A percentile compares a stretch with the other conserved stretches of the same genome.
phyloP scores from a whole-genome alignment of 2,329 filamentous ascomycete species.

The Penicillium sp. region DNA sequence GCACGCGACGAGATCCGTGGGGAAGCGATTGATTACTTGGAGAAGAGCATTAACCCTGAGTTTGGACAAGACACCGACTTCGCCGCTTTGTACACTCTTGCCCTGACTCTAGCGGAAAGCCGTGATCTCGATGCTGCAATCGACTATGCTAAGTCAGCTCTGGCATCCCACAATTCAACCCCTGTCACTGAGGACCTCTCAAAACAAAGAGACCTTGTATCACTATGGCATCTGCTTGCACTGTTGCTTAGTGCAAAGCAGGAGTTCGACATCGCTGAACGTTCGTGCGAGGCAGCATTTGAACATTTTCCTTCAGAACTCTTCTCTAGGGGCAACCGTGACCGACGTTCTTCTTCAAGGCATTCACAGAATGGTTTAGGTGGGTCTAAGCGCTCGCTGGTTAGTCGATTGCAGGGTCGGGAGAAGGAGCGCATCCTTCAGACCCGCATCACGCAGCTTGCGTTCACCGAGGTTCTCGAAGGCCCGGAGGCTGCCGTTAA shows the following conservation, averaged over 20 bases:
- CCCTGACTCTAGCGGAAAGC: slow-evolving; percentile 83
- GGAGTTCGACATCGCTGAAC: slow-evolving; percentile 76
- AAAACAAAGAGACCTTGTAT: slow-evolving; percentile 59
- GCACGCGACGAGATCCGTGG: slow-evolving; percentile 71
- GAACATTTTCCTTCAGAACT: slow-evolving; percentile 78
- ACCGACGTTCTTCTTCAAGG: slow-evolving; percentile 40
- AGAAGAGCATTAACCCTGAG: slow-evolving; percentile 69
- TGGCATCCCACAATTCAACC: slow-evolving; percentile 55
- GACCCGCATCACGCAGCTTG: slow-evolving; percentile 91
- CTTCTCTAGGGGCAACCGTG: slow-evolving; percentile 60
- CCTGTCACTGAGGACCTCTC: slow-evolving; percentile 30
- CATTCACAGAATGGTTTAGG: slow-evolving; percentile 24
- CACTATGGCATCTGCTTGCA: slow-evolving; percentile 88
- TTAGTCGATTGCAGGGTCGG: slow-evolving; percentile 77
- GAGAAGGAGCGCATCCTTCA: slow-evolving; percentile 90
- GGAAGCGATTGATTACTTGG: slow-evolving; percentile 74
- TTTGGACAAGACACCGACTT: slow-evolving; percentile 67
- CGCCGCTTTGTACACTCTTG: slow-evolving; percentile 76
- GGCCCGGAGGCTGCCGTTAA: slow-evolving; percentile 85
- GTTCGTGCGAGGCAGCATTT: slow-evolving; percentile 85
- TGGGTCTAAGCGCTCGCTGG: slow-evolving; percentile 49
- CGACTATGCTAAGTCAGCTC: slow-evolving; percentile 74
- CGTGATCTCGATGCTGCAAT: slow-evolving; percentile 79
- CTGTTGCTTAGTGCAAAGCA: slow-evolving; percentile 83
- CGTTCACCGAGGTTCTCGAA: slow-evolving; percentile 78